Percentiles rank a stretch among this genome's conserved stretches.
These are phyloP conservation scores for Cetraspora pellucida DNA, from an alignment of 192 early-diverging fungal genomes.

Conservation along the genomic window DNA sequence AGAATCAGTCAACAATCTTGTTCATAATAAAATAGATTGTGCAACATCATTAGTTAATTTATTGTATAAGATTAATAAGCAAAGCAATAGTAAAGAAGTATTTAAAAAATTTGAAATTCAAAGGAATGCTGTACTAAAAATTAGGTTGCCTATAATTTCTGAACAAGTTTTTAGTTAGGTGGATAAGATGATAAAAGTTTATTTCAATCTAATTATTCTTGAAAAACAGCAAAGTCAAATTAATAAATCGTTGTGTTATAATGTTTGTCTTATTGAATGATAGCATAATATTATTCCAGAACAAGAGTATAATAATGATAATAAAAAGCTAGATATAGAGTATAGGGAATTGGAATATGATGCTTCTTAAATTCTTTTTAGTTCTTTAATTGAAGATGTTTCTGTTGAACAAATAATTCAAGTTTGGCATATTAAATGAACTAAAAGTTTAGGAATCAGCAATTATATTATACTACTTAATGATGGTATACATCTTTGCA, in stretches of 20 bases:
- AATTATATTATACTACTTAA: conserved; percentile 2
- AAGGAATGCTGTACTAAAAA: background rate
- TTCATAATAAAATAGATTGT: background rate
- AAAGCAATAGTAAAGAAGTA: background rate
- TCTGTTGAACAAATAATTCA: background rate
- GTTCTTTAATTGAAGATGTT: background rate
- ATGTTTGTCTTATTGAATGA: background rate
- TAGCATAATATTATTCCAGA: background rate
- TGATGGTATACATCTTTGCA: background rate
- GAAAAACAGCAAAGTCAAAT: background rate
- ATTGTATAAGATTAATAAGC: background rate
- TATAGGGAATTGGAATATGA: background rate
- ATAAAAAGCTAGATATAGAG: background rate
- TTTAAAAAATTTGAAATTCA: background rate
- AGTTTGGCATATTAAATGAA: background rate
- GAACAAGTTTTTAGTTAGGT: background rate
- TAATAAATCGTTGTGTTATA: background rate
- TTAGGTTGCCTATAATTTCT: background rate
- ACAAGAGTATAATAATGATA: background rate
- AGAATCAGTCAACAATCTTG: background rate
- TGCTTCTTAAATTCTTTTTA: background rate
- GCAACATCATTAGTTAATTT: background rate
- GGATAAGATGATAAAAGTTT: background rate
- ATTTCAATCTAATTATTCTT: background rate
- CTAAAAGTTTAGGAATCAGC: background rate